Percentiles rank a stretch among this genome's conserved stretches.
Evolutionary conservation across 2,329 filamentous ascomycete genomes (phyloP).

Genomic region (Apiospora hydei): DNA sequence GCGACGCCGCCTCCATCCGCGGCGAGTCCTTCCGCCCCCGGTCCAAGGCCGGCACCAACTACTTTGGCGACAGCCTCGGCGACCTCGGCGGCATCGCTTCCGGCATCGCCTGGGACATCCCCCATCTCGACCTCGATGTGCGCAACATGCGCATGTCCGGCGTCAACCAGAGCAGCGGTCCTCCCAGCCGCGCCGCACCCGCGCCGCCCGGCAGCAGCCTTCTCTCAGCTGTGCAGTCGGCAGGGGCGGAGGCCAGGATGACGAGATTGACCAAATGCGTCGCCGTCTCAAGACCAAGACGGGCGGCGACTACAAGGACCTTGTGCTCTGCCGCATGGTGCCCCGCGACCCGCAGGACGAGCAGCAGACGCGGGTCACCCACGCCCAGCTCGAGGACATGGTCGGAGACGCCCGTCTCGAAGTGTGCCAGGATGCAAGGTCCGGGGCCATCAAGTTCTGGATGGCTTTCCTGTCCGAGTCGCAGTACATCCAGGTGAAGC

Average conservation of each 20-base stretch:
- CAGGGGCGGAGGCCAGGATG: not conserved
- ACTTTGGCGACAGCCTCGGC: not conserved
- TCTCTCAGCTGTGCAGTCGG: not conserved
- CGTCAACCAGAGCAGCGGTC: not conserved
- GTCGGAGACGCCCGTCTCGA: not conserved
- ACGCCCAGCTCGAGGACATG: not conserved
- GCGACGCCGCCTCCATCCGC: not conserved
- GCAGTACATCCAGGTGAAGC: conserved; percentile 3
- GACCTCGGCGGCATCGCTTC: not conserved
- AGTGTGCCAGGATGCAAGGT: not conserved
- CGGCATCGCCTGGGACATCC: conserved; percentile 14
- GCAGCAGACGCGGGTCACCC: conserved; percentile 6
- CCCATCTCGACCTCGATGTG: conserved; percentile 8
- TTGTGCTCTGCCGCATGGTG: conserved; percentile 11
- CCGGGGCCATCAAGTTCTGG: not conserved
- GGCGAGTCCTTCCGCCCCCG: conserved; percentile 2
- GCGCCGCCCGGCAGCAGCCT: not conserved
- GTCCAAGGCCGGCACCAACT: conserved; percentile 15
- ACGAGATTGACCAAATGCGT: conserved; percentile 4
- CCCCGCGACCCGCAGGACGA: not conserved
- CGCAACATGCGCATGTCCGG: not conserved
- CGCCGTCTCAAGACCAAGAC: conserved; percentile 1
- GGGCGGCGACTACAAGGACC: conserved; percentile 3
- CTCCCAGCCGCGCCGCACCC: not conserved
- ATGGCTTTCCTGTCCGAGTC: conserved; percentile 7